Evolutionary conservation across 345 rosid species (phyloP), one percentile per base, ranked within the genome.

Genomic region (Citrus hindsii): DNA sequence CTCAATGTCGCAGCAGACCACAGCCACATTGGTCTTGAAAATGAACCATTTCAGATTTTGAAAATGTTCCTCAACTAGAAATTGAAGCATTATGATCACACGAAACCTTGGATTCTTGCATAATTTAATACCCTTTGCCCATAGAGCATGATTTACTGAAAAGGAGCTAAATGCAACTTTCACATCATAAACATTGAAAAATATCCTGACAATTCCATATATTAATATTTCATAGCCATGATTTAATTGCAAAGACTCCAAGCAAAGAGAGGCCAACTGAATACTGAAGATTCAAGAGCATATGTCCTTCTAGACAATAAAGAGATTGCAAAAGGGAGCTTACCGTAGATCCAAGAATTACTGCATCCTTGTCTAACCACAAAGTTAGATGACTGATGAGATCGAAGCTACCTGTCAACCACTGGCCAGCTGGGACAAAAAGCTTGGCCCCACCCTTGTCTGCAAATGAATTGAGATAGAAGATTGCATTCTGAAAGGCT

Each of bases 361-460:
- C 88, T 46, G 99, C 99, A 83, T 87, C 92, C 73, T 90, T 92
- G 81, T 92, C 97, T 69, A 94, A 82, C 97, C 94, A 96, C 83
- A 94, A 77, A 67, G 99, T 94, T 69, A 96, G 85, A 87, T 94
- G 99, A 82, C 98, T 96, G 78, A 96, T 90, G 71, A 96, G 99
- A 77, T 94, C 90, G 77, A 96, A 96, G 88, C 98, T 96, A 74
- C 99, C 99, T 35, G 99, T 96, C 86, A 94, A 85, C 99, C 99
- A 96, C 76, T 86, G 89, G 69, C 99, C 98, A 69, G 95, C 88
- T 0, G 99, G 99, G 72, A 96, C 97, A 74, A 92, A 96, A 76
- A 96, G 97, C 86, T 96, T 94, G 81, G 99, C 99, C 71, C 99
- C 99, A 0, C 98, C 98, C 84, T 96, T 96, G 83, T 96, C 99